phyloP scores from a whole-genome alignment of 2,329 filamentous ascomycete species.

The Penicillium sp. region DNA sequence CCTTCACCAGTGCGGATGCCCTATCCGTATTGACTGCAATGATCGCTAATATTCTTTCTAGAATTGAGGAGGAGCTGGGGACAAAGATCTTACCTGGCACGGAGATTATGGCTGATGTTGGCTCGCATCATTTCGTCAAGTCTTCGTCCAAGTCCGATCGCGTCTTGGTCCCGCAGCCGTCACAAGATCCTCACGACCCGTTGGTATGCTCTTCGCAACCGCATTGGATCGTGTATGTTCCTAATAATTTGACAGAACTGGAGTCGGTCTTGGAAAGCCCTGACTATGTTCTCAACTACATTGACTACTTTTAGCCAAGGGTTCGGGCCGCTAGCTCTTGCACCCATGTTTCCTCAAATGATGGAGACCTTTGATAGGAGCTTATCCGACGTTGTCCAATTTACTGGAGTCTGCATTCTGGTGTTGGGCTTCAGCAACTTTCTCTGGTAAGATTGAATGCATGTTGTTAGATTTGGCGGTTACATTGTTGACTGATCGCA shows the following conservation, averaged over 20 bases:
- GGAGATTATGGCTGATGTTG: conserved; percentile 62
- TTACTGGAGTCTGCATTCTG: conserved; percentile 57
- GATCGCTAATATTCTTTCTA: conserved; percentile 12
- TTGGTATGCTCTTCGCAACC: conserved; percentile 29
- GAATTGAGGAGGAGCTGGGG: conserved; percentile 54
- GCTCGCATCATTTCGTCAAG: conserved; percentile 64
- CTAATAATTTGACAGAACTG: conserved; percentile 42
- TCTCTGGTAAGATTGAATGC: conserved; percentile 49
- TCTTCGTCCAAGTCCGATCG: conserved; percentile 40
- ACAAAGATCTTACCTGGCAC: conserved; percentile 58
- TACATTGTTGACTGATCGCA: background rate
- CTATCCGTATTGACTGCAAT: background rate
- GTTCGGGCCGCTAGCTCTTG: conserved; percentile 55
- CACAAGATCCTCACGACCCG: conserved; percentile 48
- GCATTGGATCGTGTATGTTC: background rate
- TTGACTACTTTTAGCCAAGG: conserved; percentile 55
- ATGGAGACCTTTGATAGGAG: conserved; percentile 56
- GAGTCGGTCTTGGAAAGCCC: conserved; percentile 50
- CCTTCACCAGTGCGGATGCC: background rate
- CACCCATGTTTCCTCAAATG: conserved; percentile 61
- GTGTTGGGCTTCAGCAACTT: conserved; percentile 62
- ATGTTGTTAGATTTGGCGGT: background rate
- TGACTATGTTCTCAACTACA: conserved; percentile 48
- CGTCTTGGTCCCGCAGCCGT: conserved; percentile 55
- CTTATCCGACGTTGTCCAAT: conserved; percentile 55